phyloP scores from a whole-genome alignment of 805 yeast genomes.

The Spathaspora hagerdaliae region DNA sequence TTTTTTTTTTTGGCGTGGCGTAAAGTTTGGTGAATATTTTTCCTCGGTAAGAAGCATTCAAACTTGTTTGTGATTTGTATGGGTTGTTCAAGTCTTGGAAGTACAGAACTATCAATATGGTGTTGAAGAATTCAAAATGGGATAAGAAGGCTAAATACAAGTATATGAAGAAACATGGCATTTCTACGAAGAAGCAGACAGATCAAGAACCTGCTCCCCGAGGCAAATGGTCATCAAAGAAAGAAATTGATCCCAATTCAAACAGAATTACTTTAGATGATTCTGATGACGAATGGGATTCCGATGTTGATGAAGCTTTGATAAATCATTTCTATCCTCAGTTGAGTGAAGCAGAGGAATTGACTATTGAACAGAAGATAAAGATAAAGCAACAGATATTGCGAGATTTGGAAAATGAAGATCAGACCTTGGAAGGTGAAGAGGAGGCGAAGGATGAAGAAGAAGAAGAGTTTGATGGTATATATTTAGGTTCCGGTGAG shows the following conservation, averaged over 20 bases:
- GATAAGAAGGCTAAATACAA: conserved; percentile 38
- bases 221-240: conserved; percentile 34
- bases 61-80: no score
- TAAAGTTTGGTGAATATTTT: no score
- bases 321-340: conserved; percentile 38
- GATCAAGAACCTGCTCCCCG: conserved; percentile 9
- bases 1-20: no score
- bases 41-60: no score
- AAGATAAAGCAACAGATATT: conserved; percentile 34
- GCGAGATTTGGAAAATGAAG: conserved; percentile 15
- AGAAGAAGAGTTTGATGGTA: conserved; percentile 25
- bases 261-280: conserved; percentile 20
- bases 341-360: conserved; percentile 25
- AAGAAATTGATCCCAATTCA: conserved; percentile 6
- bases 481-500: conserved; percentile 30
- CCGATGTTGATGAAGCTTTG: conserved; percentile 37
- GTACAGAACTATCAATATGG: conserved; percentile 25
- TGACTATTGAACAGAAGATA: conserved; percentile 30
- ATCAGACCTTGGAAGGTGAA: conserved; percentile 11
- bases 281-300: conserved; percentile 36
- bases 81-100: not conserved
- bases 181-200: conserved; percentile 12
- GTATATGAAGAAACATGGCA: conserved; percentile 40
- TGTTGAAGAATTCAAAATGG: conserved; percentile 41
- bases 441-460: conserved; percentile 8